Percentiles rank a stretch among this genome's conserved stretches.
phyloP scores from a whole-genome alignment of 1,284 basidiomycete genomes.

The Cryptococcus maquisensis region DNA sequence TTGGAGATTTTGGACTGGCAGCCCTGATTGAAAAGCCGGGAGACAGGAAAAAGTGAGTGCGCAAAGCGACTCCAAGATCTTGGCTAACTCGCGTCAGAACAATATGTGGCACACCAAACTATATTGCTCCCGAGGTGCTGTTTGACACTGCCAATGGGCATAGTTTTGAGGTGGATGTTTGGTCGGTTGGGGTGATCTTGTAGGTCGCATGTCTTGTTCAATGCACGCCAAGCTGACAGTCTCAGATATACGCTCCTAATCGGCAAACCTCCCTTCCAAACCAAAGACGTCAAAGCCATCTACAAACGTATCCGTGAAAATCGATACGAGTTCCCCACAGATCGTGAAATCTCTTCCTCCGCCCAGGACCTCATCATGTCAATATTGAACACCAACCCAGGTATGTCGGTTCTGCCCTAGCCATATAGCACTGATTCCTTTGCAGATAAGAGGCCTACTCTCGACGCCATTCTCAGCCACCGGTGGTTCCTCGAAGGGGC shows the following conservation, averaged over 20 bases:
- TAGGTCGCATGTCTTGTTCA: constrained; percentile 26
- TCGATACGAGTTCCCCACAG: constrained; percentile 84
- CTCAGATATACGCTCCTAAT: constrained; percentile 79
- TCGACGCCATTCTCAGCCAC: constrained; percentile 81
- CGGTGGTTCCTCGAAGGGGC: constrained; percentile 78
- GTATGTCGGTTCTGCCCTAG: constrained; percentile 18
- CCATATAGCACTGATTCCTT: background rate
- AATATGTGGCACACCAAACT: constrained; percentile 97
- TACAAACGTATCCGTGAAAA: constrained; percentile 94
- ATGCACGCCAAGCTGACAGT: constrained; percentile 2
- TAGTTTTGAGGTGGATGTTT: constrained; percentile 96
- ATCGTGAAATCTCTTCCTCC: constrained; percentile 66
- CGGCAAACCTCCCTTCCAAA: constrained; percentile 95
- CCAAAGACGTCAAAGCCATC: constrained; percentile 91
- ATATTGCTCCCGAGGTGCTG: constrained; percentile 96
- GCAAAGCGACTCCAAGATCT: constrained; percentile 1
- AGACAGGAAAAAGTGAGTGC: constrained; percentile 79
- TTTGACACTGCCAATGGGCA: constrained; percentile 95
- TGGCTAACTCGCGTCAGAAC: constrained; percentile 53
- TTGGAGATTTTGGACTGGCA: constrained; percentile 95
- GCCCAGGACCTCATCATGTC: constrained; percentile 74
- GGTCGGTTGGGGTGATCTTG: constrained; percentile 95
- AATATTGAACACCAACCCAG: constrained; percentile 80
- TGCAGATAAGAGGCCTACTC: constrained; percentile 64
- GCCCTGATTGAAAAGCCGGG: constrained; percentile 94